These are phyloP conservation scores for Ceratobasidium sp. DNA, from an alignment of 1,284 basidiomycete species.

Conservation along the genomic window DNA sequence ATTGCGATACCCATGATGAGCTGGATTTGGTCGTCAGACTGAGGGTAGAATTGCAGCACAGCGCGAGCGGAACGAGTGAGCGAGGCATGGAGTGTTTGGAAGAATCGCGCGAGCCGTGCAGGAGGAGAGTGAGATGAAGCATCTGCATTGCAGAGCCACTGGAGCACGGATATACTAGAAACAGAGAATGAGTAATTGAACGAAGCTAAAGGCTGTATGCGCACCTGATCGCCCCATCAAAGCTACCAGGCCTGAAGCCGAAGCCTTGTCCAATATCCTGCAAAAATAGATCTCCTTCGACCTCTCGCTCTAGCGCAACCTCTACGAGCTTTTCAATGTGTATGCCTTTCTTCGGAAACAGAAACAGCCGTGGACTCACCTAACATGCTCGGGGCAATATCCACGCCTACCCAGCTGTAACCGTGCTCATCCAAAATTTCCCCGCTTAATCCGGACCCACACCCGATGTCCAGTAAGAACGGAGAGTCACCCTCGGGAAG, in stretches of 20 bases:
- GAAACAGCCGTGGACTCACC: conserved; percentile 62
- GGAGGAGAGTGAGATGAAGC: conserved; percentile 92
- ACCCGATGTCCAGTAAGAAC: conserved; percentile 95
- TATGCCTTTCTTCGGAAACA: neutral
- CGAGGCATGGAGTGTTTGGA: conserved; percentile 94
- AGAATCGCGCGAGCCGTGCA: conserved; percentile 91
- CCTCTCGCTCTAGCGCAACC: conserved; percentile 91
- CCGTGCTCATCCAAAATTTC: conserved; percentile 97
- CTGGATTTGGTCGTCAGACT: conserved; percentile 93
- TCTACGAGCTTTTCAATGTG: conserved; percentile 61
- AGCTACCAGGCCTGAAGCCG: conserved; percentile 94
- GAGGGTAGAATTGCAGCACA: conserved; percentile 95
- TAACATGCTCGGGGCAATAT: conserved; percentile 97
- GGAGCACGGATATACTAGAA: conserved; percentile 91
- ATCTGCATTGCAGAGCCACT: conserved; percentile 99
- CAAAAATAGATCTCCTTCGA: conserved; percentile 92
- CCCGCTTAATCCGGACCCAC: conserved; percentile 97
- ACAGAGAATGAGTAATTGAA: neutral
- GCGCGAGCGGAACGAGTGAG: conserved; percentile 93
- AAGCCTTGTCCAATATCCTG: conserved; percentile 95
- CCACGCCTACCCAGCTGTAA: conserved; percentile 93
- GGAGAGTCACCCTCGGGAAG: conserved; percentile 80
- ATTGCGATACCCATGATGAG: conserved; percentile 95
- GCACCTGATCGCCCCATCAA: conserved; percentile 97
- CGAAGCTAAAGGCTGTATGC: conserved; percentile 44